These are phyloP conservation scores for Amaranthus tricolor DNA, from an alignment of 179 eudicot genomes.

Conservation along the genomic window DNA sequence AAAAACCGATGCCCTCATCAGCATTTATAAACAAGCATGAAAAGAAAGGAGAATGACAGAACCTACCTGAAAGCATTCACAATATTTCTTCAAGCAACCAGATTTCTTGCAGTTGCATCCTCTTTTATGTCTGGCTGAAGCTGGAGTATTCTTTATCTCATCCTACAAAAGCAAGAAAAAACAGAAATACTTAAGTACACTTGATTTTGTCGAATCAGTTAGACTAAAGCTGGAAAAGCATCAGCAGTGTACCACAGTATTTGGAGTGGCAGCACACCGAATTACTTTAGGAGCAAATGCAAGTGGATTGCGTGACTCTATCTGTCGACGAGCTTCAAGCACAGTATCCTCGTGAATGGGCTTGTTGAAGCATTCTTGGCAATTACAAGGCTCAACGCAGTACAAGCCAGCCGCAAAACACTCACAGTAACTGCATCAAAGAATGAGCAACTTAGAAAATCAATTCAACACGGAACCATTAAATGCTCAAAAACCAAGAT, in stretches of 20 bases:
- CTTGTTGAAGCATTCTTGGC: constrained; percentile 85
- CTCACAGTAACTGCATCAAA: constrained; percentile 80
- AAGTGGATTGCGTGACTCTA: constrained; percentile 97
- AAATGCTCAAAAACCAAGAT: not conserved
- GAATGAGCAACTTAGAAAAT: not conserved
- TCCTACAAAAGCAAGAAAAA: constrained; percentile 28
- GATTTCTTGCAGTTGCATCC: constrained; percentile 68
- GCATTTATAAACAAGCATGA: not conserved
- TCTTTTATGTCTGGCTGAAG: constrained; percentile 55
- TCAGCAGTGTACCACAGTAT: constrained; percentile 40
- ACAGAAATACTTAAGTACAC: not conserved
- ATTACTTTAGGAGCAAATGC: constrained; percentile 99
- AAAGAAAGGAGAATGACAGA: not conserved
- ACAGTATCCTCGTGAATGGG: constrained; percentile 82
- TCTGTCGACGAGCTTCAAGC: constrained; percentile 82
- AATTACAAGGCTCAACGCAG: constrained; percentile 89
- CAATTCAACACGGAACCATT: not conserved
- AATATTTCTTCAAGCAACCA: constrained; percentile 54
- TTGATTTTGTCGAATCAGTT: not conserved
- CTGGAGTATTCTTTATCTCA: constrained; percentile 41
- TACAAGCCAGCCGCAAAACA: constrained; percentile 98
- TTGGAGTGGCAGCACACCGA: constrained; percentile 40
- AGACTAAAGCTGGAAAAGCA: not conserved
- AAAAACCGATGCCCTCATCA: constrained; percentile 13
- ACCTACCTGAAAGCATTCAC: constrained; percentile 61